phyloP scores from a whole-genome alignment of 176 grass and related monocot species.

The Saccharum spontaneum region DNA sequence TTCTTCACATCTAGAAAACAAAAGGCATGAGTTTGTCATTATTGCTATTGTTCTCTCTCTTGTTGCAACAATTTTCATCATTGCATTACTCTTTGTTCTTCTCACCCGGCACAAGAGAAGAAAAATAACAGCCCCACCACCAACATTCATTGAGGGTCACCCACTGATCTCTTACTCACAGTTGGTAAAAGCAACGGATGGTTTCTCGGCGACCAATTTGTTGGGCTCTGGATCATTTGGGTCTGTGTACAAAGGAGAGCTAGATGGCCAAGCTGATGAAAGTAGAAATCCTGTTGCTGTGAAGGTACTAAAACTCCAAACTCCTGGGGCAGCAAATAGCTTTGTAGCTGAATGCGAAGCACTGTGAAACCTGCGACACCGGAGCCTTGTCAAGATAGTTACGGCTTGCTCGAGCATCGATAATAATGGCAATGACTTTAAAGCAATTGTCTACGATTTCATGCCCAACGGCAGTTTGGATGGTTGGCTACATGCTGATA shows the following conservation, averaged over 20 bases:
- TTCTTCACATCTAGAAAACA: background rate
- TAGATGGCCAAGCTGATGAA: too few relatives aligned
- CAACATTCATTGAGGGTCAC: background rate
- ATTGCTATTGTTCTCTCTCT: background rate
- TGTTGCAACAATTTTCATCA: background rate
- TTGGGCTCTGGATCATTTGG: too few relatives aligned
- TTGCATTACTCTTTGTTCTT: background rate
- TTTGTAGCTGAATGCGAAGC: too few relatives aligned
- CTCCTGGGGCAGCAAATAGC: too few relatives aligned
- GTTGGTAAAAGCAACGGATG: background rate
- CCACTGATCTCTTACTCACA: background rate
- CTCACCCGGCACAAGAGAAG: background rate
- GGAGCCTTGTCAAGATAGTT: background rate
- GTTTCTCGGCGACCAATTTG: too few relatives aligned
- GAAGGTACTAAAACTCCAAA: too few relatives aligned
- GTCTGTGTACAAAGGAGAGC: too few relatives aligned
- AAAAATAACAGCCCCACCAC: background rate
- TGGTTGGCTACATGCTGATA: background rate
- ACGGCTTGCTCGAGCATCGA: background rate
- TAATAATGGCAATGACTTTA: background rate
- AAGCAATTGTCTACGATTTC: background rate
- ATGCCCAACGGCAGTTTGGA: background rate
- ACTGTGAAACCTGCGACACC: background rate
- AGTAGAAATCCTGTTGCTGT: too few relatives aligned
- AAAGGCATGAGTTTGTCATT: background rate